Percentiles rank a stretch among this genome's conserved stretches.
Evolutionary conservation across 2,329 filamentous ascomycete species (phyloP).

Genomic region (Colletotrichum sp.): DNA sequence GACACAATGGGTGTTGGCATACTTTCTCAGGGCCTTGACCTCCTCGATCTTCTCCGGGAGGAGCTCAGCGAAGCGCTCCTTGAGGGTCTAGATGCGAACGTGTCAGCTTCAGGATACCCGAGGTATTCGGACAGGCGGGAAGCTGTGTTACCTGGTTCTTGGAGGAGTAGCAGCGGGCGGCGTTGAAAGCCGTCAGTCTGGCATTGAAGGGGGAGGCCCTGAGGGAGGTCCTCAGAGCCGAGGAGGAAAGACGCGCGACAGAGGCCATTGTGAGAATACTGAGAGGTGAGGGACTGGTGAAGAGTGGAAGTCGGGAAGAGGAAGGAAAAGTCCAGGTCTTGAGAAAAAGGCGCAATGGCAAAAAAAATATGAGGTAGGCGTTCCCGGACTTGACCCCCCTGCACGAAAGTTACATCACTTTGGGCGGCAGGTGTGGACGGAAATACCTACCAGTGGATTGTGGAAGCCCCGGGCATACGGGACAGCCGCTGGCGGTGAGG

Average conservation of each 20-base stretch:
- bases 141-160: slow-evolving; percentile 77
- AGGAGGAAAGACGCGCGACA: slow-evolving; percentile 79
- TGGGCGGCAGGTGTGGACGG: slow-evolving; percentile 11
- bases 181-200: slow-evolving; percentile 77
- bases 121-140: slow-evolving; percentile 15
- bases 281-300: slow-evolving; percentile 27
- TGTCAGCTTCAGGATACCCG: slow-evolving; percentile 26
- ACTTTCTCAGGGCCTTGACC: slow-evolving; percentile 99
- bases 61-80: slow-evolving; percentile 97
- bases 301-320: slow-evolving; percentile 30
- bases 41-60: slow-evolving; percentile 97
- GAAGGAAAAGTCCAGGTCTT: slow-evolving; percentile 28
- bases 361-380: slow-evolving; percentile 24
- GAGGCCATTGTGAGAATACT: slow-evolving; percentile 73
- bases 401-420: slow-evolving; percentile 19
- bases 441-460: slow-evolving; percentile 7
- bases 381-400: slow-evolving; percentile 15
- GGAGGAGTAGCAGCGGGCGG: slow-evolving; percentile 88
- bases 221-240: slow-evolving; percentile 80
- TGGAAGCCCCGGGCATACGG: slow-evolving; percentile 15
- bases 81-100: slow-evolving; percentile 72
- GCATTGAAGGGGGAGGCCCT: slow-evolving; percentile 70
- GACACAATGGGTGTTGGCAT: slow-evolving; percentile 41
- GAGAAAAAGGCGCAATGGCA: slow-evolving; percentile 24
- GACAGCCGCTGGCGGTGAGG: neutral